phyloP scores from a whole-genome alignment of 78 protist genomes.

The Isochrysis galbana region DNA sequence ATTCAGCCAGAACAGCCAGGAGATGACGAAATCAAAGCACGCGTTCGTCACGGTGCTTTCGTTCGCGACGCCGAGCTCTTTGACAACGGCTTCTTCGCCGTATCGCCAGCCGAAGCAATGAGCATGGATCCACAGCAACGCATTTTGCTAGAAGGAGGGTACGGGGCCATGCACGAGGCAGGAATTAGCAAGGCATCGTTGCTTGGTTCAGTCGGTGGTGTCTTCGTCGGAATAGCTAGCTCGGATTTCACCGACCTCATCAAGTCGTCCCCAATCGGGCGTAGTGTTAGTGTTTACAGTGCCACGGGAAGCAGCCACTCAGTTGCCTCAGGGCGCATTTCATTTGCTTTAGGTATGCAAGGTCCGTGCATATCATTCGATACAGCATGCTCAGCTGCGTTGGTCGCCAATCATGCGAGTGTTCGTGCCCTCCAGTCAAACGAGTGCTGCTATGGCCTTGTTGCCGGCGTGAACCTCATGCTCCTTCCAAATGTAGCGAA shows the following conservation, averaged over 20 bases:
- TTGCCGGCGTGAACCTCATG: neutral
- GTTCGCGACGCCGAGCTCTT: neutral
- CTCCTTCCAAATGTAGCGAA: neutral
- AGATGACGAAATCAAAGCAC: neutral
- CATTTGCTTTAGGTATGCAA: slow-evolving; percentile 64
- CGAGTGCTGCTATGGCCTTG: neutral
- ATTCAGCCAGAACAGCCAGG: too few relatives aligned
- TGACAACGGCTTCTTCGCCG: slow-evolving; percentile 19
- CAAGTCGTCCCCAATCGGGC: neutral
- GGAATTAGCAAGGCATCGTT: neutral
- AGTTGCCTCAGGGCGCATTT: slow-evolving; percentile 65
- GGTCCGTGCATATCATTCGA: slow-evolving; percentile 70
- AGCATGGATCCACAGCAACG: slow-evolving; percentile 32
- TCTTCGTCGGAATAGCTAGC: neutral
- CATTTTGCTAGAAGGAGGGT: neutral
- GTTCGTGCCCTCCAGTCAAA: neutral
- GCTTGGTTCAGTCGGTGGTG: neutral
- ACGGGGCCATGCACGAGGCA: neutral
- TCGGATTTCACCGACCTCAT: neutral
- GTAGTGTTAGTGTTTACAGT: neutral
- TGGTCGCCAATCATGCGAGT: neutral
- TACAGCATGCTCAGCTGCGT: neutral
- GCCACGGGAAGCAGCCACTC: neutral
- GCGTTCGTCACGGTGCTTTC: neutral
- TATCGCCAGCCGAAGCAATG: neutral